These are phyloP conservation scores for Pyricularia grisea DNA, from an alignment of 2,329 filamentous ascomycete genomes.

Conservation along the genomic window DNA sequence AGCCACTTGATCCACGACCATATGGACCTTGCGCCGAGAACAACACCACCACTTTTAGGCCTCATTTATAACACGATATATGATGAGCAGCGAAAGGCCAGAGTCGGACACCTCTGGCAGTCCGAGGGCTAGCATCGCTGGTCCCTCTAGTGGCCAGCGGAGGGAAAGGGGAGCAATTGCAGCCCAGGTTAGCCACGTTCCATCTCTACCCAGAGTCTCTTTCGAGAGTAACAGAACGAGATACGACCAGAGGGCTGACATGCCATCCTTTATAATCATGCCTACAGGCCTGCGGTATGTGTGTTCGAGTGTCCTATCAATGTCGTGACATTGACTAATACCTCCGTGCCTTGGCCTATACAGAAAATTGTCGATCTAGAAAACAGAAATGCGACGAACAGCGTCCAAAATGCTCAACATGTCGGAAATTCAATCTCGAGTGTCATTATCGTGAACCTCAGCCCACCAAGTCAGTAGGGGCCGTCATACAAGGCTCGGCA, in stretches of 20 bases:
- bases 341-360: slow-evolving; percentile 13
- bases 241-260: not conserved
- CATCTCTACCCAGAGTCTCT: not conserved
- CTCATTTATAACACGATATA: not conserved
- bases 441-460: slow-evolving; percentile 52
- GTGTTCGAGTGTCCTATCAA: not conserved
- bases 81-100: slow-evolving; percentile 4
- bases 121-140: slow-evolving; percentile 1
- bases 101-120: slow-evolving; percentile 1
- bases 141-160: slow-evolving; percentile 16
- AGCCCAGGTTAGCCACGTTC: slow-evolving; percentile 25
- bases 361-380: slow-evolving; percentile 48
- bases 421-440: slow-evolving; percentile 44
- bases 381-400: slow-evolving; percentile 58
- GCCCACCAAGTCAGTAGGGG: slow-evolving; percentile 49
- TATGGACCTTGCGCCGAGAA: not conserved
- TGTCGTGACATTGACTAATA: not conserved
- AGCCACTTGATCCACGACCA: not conserved
- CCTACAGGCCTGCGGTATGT: not conserved
- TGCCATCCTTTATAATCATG: not conserved
- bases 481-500: not conserved
- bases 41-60: not conserved
- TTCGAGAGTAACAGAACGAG: not conserved
- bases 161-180: slow-evolving; percentile 38
- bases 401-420: slow-evolving; percentile 51